Evolutionary conservation across 2,329 filamentous ascomycete species (phyloP).

Genomic region (Diaporthe citri): DNA sequence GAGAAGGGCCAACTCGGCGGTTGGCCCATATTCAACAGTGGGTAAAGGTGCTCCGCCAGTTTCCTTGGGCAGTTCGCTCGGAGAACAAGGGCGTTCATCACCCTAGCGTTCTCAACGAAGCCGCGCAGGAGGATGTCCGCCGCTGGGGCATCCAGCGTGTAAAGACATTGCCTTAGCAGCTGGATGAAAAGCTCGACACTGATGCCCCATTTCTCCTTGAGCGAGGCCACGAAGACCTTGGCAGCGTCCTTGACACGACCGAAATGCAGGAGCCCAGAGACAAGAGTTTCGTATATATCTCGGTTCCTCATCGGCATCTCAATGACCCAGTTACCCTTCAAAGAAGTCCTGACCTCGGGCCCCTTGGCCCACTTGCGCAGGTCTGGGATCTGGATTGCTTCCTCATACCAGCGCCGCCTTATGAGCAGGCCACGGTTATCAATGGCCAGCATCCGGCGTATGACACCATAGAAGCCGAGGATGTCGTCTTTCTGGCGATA

Average conservation of each 20-base stretch:
- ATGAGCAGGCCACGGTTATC: constrained; percentile 57
- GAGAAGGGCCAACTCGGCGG: constrained; percentile 38
- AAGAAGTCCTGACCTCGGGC: constrained; percentile 42
- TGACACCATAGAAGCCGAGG: constrained; percentile 57
- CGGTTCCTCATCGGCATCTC: constrained; percentile 55
- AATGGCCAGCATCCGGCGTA: constrained; percentile 60
- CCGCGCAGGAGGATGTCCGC: constrained; percentile 53
- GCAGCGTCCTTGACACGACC: constrained; percentile 59
- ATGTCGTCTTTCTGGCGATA: constrained; percentile 58
- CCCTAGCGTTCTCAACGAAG: constrained; percentile 45
- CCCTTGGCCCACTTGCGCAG: constrained; percentile 49
- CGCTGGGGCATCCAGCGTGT: constrained; percentile 52
- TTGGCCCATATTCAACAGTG: constrained; percentile 38
- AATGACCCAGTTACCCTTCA: constrained; percentile 53
- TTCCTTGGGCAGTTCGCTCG: constrained; percentile 37
- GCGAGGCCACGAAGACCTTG: constrained; percentile 54
- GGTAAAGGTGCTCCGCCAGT: constrained; percentile 38
- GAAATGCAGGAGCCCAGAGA: constrained; percentile 63
- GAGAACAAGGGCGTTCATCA: constrained; percentile 41
- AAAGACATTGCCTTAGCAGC: constrained; percentile 58
- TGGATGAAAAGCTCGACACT: constrained; percentile 50
- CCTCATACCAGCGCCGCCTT: constrained; percentile 50
- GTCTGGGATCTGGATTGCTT: constrained; percentile 46
- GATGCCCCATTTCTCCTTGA: constrained; percentile 52
- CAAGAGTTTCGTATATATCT: constrained; percentile 58